Evolutionary conservation across 768 basidiomycete species (phyloP).

Genomic region (Phlegmacium glaucopus): DNA sequence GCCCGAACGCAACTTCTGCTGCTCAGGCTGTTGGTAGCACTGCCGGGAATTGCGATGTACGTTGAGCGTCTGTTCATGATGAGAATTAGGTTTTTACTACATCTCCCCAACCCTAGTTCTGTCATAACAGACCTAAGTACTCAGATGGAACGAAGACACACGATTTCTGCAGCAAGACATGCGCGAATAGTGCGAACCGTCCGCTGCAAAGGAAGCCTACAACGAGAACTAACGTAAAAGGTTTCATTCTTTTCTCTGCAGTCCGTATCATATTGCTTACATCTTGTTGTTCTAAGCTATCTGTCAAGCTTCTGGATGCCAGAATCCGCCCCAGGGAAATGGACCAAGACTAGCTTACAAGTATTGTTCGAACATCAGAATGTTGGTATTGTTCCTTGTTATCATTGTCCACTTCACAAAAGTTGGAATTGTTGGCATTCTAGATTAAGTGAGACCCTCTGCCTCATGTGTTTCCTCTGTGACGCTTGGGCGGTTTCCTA

Average conservation of each 20-base stretch:
- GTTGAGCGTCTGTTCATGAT: slow-evolving; percentile 16
- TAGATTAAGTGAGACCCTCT: slow-evolving; percentile 42
- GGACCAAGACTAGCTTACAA: slow-evolving; percentile 15
- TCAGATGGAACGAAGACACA: slow-evolving; percentile 55
- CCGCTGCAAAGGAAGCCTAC: slow-evolving; percentile 23
- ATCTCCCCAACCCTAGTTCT: slow-evolving; percentile 36
- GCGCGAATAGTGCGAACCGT: slow-evolving; percentile 46
- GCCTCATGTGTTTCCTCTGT: slow-evolving; percentile 61
- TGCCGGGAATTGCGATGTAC: slow-evolving; percentile 48
- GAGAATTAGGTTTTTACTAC: slow-evolving; percentile 1
- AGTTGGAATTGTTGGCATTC: slow-evolving; percentile 21
- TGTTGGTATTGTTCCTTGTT: slow-evolving; percentile 27
- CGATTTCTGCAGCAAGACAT: slow-evolving; percentile 62
- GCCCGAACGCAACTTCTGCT: slow-evolving; percentile 17
- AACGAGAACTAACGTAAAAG: slow-evolving; percentile 11
- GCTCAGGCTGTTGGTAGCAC: slow-evolving; percentile 12
- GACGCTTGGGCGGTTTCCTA: slow-evolving; percentile 53
- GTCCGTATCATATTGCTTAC: slow-evolving; percentile 1
- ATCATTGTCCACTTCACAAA: not conserved
- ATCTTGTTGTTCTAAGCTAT: slow-evolving; percentile 26
- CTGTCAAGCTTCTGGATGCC: slow-evolving; percentile 52
- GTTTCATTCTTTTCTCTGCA: slow-evolving; percentile 11
- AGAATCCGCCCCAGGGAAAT: slow-evolving; percentile 42
- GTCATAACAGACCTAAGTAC: slow-evolving; percentile 57
- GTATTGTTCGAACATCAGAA: slow-evolving; percentile 53